These are phyloP conservation scores for Pulveroboletus sp. DNA, from an alignment of 768 basidiomycete genomes.

Conservation along the genomic window DNA sequence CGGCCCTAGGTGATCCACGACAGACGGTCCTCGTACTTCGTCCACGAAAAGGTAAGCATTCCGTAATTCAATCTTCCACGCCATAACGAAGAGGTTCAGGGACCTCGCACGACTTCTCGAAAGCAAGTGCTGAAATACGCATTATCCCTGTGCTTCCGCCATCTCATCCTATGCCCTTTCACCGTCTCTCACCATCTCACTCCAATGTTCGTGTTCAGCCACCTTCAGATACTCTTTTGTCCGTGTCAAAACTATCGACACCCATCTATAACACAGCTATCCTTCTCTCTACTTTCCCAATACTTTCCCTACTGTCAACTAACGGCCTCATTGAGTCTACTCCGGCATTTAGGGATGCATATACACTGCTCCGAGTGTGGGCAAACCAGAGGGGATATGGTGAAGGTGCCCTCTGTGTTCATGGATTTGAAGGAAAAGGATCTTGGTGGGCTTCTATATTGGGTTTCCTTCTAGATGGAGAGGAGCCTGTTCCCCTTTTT, in stretches of 20 bases:
- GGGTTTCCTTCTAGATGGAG: constrained; percentile 59
- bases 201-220: constrained; percentile 53
- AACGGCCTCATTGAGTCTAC: constrained; percentile 47
- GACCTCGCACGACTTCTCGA: constrained; percentile 56
- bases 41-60: constrained; percentile 45
- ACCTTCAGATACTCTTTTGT: constrained; percentile 5
- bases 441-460: constrained; percentile 66
- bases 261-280: constrained; percentile 79
- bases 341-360: constrained; percentile 66
- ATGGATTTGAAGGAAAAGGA: constrained; percentile 67
- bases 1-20: constrained; percentile 56
- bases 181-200: constrained; percentile 68
- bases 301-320: constrained; percentile 37
- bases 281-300: constrained; percentile 40
- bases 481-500: constrained; percentile 39
- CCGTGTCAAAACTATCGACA: constrained; percentile 43
- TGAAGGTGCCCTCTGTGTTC: constrained; percentile 52
- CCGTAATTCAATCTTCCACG: constrained; percentile 21
- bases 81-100: constrained; percentile 33
- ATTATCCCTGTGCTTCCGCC: constrained; percentile 65
- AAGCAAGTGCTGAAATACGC: constrained; percentile 64
- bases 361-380: constrained; percentile 84
- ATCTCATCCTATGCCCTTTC: constrained; percentile 58
- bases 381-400: constrained; percentile 81
- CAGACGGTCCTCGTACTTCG: constrained; percentile 60